A percentile compares a stretch with the other conserved stretches of the same genome.
phyloP scores from a whole-genome alignment of 495 filamentous ascomycete genomes.

The Chaetomium tenue region DNA sequence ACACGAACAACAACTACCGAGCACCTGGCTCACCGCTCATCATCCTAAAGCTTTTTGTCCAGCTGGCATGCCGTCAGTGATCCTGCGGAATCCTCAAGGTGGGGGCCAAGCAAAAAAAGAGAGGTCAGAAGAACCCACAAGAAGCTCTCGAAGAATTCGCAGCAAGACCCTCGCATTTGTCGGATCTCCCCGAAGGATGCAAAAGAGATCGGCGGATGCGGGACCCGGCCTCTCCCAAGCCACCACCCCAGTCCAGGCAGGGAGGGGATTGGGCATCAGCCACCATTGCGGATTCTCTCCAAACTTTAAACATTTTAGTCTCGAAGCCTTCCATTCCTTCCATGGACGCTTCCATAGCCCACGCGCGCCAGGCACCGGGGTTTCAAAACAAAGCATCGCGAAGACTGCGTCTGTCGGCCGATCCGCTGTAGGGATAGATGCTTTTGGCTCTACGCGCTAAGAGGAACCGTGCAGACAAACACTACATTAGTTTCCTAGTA shows the following conservation, averaged over 20 bases:
- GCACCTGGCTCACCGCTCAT: too few relatives aligned
- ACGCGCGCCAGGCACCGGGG: neutral
- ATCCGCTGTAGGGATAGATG: neutral
- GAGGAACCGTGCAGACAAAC: neutral
- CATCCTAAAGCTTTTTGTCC: too few relatives aligned
- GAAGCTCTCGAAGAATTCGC: neutral
- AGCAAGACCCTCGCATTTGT: neutral
- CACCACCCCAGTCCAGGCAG: neutral
- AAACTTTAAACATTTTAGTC: neutral
- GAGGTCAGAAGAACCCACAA: neutral
- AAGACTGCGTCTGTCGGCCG: neutral
- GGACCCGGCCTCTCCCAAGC: slow-evolving; percentile 2
- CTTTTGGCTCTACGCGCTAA: neutral
- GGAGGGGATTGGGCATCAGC: neutral
- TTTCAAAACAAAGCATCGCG: neutral
- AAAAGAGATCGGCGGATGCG: neutral
- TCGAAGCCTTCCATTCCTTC: neutral
- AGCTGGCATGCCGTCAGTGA: too few relatives aligned
- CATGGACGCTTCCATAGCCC: neutral
- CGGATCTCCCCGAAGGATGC: neutral
- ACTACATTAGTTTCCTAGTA: neutral
- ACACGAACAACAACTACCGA: too few relatives aligned
- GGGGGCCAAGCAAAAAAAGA: neutral
- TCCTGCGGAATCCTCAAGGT: too few relatives aligned
- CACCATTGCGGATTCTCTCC: neutral